These are phyloP conservation scores for Glonium stellatum DNA, from an alignment of 495 filamentous ascomycete species.

Conservation along the genomic window DNA sequence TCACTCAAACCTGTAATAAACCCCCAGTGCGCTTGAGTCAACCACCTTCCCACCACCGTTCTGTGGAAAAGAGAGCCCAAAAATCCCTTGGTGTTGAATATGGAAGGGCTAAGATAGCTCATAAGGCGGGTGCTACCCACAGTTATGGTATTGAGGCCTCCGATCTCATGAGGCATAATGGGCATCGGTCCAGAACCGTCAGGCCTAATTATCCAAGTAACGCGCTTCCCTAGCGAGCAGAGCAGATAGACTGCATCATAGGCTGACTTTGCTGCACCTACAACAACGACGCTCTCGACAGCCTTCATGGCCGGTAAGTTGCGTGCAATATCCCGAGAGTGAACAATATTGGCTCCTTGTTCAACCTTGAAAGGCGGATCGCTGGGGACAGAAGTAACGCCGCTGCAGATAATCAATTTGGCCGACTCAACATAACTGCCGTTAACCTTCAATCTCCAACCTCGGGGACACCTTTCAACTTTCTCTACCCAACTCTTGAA, in stretches of 20 bases:
- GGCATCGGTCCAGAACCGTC: conserved; percentile 11
- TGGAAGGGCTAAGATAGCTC: conserved; percentile 21
- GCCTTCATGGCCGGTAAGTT: not conserved
- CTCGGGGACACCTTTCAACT: not conserved
- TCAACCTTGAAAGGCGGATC: conserved; percentile 4
- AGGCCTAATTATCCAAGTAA: not conserved
- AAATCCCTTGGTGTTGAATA: conserved; percentile 19
- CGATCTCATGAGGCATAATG: conserved; percentile 18
- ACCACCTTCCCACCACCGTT: not conserved
- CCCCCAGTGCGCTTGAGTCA: not conserved
- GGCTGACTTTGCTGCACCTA: conserved; percentile 31
- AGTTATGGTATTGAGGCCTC: conserved; percentile 13
- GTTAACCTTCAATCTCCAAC: not conserved
- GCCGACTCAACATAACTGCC: conserved; percentile 4
- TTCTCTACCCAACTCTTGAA: conserved; percentile 22
- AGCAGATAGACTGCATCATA: conserved; percentile 30
- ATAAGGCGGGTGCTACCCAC: conserved; percentile 16
- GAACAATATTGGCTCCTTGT: too few relatives aligned
- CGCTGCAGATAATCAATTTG: conserved; percentile 15
- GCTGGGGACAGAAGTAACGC: conserved; percentile 12
- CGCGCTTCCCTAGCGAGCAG: not conserved
- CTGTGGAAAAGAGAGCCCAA: conserved; percentile 17
- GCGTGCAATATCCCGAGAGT: too few relatives aligned
- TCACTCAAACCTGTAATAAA: not conserved
- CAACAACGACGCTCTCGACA: conserved; percentile 21